phyloP scores from a whole-genome alignment of 805 yeast species.

The Maudiozyma saulgeensis region DNA sequence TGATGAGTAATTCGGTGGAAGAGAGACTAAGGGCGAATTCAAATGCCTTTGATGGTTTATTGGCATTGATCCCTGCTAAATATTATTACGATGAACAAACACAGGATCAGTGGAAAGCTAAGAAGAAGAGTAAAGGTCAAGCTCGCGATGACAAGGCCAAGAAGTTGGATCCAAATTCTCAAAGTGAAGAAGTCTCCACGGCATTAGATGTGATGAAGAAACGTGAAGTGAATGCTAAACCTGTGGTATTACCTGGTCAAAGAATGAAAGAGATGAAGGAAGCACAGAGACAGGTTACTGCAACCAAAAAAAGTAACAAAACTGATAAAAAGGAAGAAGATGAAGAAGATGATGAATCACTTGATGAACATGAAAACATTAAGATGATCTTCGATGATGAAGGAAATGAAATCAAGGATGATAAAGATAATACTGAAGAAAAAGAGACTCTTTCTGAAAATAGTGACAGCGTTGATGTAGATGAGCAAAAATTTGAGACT shows the following conservation, averaged over 20 bases:
- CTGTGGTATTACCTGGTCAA: conserved; percentile 32
- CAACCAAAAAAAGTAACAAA: conserved; percentile 5
- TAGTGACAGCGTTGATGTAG: not conserved
- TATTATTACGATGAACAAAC: conserved; percentile 88
- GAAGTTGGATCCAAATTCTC: conserved; percentile 64
- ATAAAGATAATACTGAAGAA: conserved; percentile 1
- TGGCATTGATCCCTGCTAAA: conserved; percentile 88
- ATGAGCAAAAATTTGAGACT: conserved; percentile 8
- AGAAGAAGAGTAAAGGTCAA: conserved; percentile 63
- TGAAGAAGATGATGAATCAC: conserved; percentile 11
- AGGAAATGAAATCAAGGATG: conserved; percentile 39
- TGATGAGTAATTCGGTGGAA: conserved; percentile 51
- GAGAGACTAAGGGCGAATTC: conserved; percentile 74
- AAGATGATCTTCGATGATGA: conserved; percentile 61
- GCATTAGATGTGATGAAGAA: conserved; percentile 55
- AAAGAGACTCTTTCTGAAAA: conserved; percentile 6
- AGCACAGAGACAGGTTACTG: conserved; percentile 6
- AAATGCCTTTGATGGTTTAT: conserved; percentile 75
- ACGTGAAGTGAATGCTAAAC: conserved; percentile 45
- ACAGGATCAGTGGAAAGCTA: conserved; percentile 82
- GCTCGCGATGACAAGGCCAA: conserved; percentile 49
- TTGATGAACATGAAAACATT: conserved; percentile 23
- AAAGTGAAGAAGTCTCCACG: conserved; percentile 37
- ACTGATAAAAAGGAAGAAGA: conserved; percentile 17
- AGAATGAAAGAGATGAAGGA: conserved; percentile 15